A percentile compares a stretch with the other conserved stretches of the same genome.
phyloP scores from a whole-genome alignment of 345 rosid species.

The Viola odorata region DNA sequence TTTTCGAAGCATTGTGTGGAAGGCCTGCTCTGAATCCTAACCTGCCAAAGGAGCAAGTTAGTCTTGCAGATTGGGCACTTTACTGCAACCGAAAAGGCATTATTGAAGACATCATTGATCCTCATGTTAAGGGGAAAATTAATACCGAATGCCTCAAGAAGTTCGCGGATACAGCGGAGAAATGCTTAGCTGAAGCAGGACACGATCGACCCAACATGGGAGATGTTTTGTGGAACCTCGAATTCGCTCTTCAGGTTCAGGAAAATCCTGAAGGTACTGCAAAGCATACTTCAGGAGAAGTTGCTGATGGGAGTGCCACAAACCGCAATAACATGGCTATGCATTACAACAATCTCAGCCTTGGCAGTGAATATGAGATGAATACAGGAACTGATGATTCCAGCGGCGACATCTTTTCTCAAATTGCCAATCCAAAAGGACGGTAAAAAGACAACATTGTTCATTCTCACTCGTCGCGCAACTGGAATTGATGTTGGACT shows the following conservation, averaged over 20 bases:
- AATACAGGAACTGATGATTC: conserved; percentile 26
- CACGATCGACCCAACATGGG: conserved; percentile 75
- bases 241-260: conserved; percentile 56
- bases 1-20: conserved; percentile 67
- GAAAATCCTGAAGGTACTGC: conserved; percentile 35
- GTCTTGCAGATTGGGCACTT: conserved; percentile 84
- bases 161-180: conserved; percentile 61
- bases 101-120: conserved; percentile 60
- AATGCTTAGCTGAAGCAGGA: conserved; percentile 61
- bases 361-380: conserved; percentile 30
- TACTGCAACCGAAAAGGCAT: conserved; percentile 44
- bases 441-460: conserved; percentile 24
- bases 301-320: conserved; percentile 13
- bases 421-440: conserved; percentile 56
- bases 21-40: conserved; percentile 68
- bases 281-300: conserved; percentile 5
- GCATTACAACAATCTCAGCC: conserved; percentile 20
- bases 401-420: conserved; percentile 40
- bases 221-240: conserved; percentile 76
- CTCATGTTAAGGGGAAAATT: conserved; percentile 44
- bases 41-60: conserved; percentile 72
- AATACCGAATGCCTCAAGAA: conserved; percentile 52
- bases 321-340: background rate
- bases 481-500: background rate
- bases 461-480: background rate